Conservation (phyloP, 768 basidiomycete genomes). For the Tylopilus balloui region DNA sequence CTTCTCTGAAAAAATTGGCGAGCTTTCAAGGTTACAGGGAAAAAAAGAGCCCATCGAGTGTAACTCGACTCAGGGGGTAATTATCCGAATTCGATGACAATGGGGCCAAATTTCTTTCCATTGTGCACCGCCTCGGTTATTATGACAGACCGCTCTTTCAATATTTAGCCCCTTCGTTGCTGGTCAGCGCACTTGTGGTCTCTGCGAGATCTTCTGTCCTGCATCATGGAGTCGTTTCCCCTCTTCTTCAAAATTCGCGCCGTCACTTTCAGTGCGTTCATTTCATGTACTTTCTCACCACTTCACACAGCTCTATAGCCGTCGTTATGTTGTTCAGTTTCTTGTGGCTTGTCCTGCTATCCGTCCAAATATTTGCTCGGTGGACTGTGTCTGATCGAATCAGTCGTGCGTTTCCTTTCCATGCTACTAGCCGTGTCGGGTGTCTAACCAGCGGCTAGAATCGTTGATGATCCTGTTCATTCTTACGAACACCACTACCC, state of each 20-base stretch:
- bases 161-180: conserved; percentile 18
- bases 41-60: no score
- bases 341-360: conserved; percentile 47
- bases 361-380: conserved; percentile 41
- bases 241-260: conserved; percentile 30
- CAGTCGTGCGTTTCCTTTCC: conserved; percentile 38
- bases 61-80: conserved; percentile 26
- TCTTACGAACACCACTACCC: conserved; percentile 36
- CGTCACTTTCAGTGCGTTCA: conserved; percentile 27
- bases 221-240: conserved; percentile 29
- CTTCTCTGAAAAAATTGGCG: no score
- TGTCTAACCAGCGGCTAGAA: conserved; percentile 4
- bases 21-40: no score
- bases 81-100: neutral
- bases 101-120: no score
- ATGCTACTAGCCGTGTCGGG: no score
- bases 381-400: conserved; percentile 43
- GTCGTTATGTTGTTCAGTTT: conserved; percentile 42
- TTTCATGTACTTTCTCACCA: neutral
- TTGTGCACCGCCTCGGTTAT: conserved; percentile 15
- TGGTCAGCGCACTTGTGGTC: conserved; percentile 13
- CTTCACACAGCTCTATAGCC: conserved; percentile 28
- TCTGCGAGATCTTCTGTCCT: conserved; percentile 20
- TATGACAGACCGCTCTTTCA: neutral
- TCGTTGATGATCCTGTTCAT: conserved; percentile 46